Base-by-base conservation (phyloP, 495 filamentous ascomycete genomes). In the Cercophora sp. region DNA sequence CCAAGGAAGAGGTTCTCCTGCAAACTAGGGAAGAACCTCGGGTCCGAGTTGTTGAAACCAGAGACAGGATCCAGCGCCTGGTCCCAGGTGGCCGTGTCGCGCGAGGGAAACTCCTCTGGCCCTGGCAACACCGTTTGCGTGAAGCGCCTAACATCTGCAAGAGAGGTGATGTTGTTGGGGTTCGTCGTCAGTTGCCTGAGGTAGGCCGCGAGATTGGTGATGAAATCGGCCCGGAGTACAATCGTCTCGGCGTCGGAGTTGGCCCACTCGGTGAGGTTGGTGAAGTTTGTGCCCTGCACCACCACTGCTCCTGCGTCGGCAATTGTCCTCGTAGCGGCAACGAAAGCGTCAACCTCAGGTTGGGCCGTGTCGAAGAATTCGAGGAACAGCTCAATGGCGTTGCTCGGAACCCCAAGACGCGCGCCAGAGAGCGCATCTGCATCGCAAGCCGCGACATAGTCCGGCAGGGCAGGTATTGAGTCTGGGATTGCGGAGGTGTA, bases 371-470 rank as follows among this genome's bases (percentile, higher is more conserved):
- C 1, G 15, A 32, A 25, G 16, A 47, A 47, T 0, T 34, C 44
- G 13, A 32, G 25, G 27, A 47, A 47, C 2, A 47, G 25, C 26
- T 47, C 44, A 8, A 78, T 60, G 1, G 59, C 55, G 41, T 76
- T 78, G 25, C 67, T 55, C 0, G 76, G 72, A 1, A 79, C 60
- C 54, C 85, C 85, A 53, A 87, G 85, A 25, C 73, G 76, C 68
- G 83, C 85, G 44, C 84, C 84, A 65, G 80, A 80, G 40, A 88
- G 70, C 43, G 80, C 79, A 56, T 69, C 72, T 65, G 79, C 79
- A 49, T 65, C 54, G 36, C 69, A 72, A n/a, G 69, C 62, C 6
- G 64, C 60, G 13, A 69, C 62, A 53, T 79, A 79, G 56, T 78
- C 62, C 5, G 73, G 74, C 24, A 64, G 22, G 1, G 34, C 19